These are phyloP conservation scores for Sporothrix pallida DNA, from an alignment of 2,329 filamentous ascomycete species.

Conservation along the genomic window DNA sequence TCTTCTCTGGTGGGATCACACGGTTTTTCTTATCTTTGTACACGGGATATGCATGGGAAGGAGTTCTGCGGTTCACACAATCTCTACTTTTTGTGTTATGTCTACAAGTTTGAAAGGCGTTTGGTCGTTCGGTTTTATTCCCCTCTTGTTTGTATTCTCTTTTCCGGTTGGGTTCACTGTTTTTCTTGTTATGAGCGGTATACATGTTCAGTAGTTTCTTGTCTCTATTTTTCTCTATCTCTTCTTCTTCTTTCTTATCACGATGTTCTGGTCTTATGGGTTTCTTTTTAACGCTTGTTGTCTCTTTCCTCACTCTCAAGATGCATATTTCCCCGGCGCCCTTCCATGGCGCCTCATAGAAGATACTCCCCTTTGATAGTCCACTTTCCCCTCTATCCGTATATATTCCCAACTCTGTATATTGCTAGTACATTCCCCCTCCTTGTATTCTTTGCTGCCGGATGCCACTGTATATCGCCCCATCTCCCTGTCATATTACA, in stretches of 20 bases:
- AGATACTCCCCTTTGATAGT: not conserved
- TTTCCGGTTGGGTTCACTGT: not conserved
- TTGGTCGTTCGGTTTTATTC: not conserved
- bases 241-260: no score
- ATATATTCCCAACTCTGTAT: not conserved
- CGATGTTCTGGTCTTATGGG: not conserved
- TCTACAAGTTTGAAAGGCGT: not conserved
- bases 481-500: no score
- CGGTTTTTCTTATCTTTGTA: not conserved
- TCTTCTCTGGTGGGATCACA: not conserved
- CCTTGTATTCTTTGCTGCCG: no score
- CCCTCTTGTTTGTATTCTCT: not conserved
- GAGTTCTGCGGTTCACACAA: constrained; percentile 1
- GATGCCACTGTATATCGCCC: no score
- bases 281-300: not conserved
- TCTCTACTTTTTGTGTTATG: not conserved
- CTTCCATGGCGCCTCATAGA: not conserved
- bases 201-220: not conserved
- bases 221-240: not conserved
- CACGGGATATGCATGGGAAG: constrained; percentile 21
- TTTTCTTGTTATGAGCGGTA: not conserved
- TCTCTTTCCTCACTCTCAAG: not conserved
- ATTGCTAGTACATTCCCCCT: no score
- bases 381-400: not conserved
- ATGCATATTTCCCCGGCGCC: not conserved